Base-by-base conservation (phyloP, 2,329 filamentous ascomycete species). In the Sporothrix inflata region DNA sequence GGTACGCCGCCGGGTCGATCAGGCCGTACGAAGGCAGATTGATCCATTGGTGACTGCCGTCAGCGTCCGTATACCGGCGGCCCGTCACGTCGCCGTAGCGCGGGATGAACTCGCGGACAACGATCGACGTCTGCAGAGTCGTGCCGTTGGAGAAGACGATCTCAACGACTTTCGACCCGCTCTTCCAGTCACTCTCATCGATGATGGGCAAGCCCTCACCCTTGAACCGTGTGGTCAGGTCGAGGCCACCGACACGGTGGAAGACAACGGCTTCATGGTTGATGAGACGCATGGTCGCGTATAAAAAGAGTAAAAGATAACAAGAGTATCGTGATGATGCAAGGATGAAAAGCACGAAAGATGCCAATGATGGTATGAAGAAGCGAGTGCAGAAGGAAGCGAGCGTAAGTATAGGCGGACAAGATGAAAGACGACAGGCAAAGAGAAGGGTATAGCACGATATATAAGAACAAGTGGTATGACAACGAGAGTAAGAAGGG, bases 161-260 rank as follows among this genome's bases (percentile, higher is more conserved):
- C 12, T 57, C 21, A 0, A 69, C 49, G 2, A 60, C 16, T 0
- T 9, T 1, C 1, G 67, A 40, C 0, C 38, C 72, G 1, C n/a
- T 34, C 21, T 71, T 71, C 73, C 73, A 76, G 71, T 74, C 74
- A 1, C 24, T 27, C 1, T 55, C 53, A 2, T 24, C n/a, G 19
- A 76, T 72, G 11, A 47, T 14, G 0, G 74, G 74, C n/a, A 63
- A 30, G n/a, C 71, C 38, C 21, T 57, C 61, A 1, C 73, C 71
- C 16, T 53, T 42, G 49, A 75, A 76, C 7, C 75, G 74, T 0
- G n/a, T 49, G 1, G 75, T 76, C 5, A 76, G 70, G 12, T 71
- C 21, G 12, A 76, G 71, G 4, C 73, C 74, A 6, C 74, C 75
- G 3, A 74, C 69, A 4, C 75, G 71, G 70, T 76, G 75, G 69